A percentile compares a stretch with the other conserved stretches of the same genome.
These are phyloP conservation scores for Boletus albobrunnescens DNA, from an alignment of 1,284 basidiomycete genomes.

Conservation along the genomic window DNA sequence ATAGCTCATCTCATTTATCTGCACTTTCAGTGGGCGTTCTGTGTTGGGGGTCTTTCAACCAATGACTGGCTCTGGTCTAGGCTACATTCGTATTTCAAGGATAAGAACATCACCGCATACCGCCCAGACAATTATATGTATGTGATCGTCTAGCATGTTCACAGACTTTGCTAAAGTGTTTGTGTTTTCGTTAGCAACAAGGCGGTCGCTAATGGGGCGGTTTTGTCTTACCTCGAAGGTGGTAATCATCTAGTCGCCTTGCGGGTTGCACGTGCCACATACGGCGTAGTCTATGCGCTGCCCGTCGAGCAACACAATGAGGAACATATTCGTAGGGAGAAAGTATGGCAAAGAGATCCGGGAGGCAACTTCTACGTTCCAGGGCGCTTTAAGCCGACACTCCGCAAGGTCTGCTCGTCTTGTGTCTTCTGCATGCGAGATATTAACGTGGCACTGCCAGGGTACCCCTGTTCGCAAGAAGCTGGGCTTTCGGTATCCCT, in stretches of 20 bases:
- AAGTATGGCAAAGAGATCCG: slow-evolving; percentile 1
- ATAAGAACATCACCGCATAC: slow-evolving; percentile 19
- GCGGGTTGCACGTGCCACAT: too few relatives aligned
- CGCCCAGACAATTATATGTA: slow-evolving; percentile 31
- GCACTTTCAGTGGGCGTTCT: slow-evolving; percentile 19
- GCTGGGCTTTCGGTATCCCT: slow-evolving; percentile 5
- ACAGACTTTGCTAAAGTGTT: background rate
- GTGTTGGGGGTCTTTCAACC: slow-evolving; percentile 42
- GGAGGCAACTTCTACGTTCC: slow-evolving; percentile 1
- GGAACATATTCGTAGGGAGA: slow-evolving; percentile 2
- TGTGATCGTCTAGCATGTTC: background rate
- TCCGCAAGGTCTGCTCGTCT: background rate
- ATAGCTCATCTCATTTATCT: background rate
- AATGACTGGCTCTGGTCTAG: slow-evolving; percentile 42
- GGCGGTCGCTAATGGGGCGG: slow-evolving; percentile 49
- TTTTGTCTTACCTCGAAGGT: slow-evolving; percentile 34
- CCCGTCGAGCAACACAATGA: background rate
- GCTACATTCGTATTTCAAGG: slow-evolving; percentile 30
- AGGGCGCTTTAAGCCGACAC: slow-evolving; percentile 1
- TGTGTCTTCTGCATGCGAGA: too few relatives aligned
- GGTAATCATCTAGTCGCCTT: too few relatives aligned
- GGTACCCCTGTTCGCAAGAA: background rate
- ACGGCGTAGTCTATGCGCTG: background rate
- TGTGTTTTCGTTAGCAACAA: slow-evolving; percentile 49
- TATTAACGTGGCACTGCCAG: background rate